Evolutionary conservation across 805 yeast genomes (phyloP), one percentile per base, ranked within the genome.

Genomic region (Starmerella powellii): DNA sequence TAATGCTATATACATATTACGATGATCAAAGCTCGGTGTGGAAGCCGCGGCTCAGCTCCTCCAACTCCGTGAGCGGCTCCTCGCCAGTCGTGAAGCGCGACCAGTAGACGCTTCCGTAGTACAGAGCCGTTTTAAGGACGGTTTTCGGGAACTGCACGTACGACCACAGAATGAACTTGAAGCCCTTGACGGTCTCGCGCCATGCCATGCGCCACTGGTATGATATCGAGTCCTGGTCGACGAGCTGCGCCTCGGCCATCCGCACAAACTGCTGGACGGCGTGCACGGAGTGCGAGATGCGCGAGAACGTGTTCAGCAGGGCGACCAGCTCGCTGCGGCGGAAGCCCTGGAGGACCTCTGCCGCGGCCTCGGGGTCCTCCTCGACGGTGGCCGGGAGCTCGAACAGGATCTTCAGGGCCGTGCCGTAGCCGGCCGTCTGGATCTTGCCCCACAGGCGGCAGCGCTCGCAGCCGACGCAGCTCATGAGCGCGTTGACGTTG

Each of bases 371-470:
- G n/a, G 57, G 59, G 38, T 67, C 67, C 38, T 65, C 65, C 27
- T 57, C 53, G 19, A 73, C 71, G 46, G 69, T 70, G 40, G 66
- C 71, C 32, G 76, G 73, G 40, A 78, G 63, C 59, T 88, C 97
- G 59, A 91, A 85, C 45, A 91, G 66, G 19, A 88, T 73, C 60
- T 91, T 91, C 56, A 91, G 71, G 1, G 95, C 94, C 8, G 99
- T 91, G 16, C 96, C 99, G 61, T 91, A 91, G 17, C 99, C 99
- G 13, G 91, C 84, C 2, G 94, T 85, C 65, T 91, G 98, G 24
- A 91, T 74, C 62, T 91, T 91, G 8, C 98, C 98, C 99, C 99
- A 91, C 63, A 91, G 68, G 56, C 96, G 74, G 62, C 99, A 91
- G 58, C 96, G 72, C 59, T 91, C 98, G 66, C 99, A 91, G 30